Percentiles rank a stretch among this genome's conserved stretches.
Evolutionary conservation across 2,329 filamentous ascomycete species (phyloP).

Genomic region (Leptographium lundbergii): DNA sequence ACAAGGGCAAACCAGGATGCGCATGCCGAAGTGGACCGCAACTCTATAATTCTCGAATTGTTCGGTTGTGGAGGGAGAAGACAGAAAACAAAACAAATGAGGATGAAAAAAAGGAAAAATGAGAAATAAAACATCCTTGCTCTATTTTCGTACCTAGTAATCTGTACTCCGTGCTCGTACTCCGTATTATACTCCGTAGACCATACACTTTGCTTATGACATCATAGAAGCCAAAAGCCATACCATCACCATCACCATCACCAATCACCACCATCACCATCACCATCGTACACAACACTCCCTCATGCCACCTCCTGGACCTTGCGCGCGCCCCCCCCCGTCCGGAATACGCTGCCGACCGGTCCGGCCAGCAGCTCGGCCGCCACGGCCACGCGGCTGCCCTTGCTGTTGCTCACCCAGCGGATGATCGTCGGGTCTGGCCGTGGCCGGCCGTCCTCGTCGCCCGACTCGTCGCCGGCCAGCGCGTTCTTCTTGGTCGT

Average conservation of each 20-base stretch:
- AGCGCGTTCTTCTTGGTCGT: constrained; percentile 40
- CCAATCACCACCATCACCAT: neutral
- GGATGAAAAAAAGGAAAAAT: neutral
- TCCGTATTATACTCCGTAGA: too few relatives aligned
- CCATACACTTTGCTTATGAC: too few relatives aligned
- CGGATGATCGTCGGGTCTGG: constrained; percentile 47
- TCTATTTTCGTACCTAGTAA: too few relatives aligned
- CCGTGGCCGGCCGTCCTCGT: constrained; percentile 25
- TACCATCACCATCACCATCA: too few relatives aligned
- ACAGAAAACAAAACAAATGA: neutral
- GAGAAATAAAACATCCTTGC: neutral
- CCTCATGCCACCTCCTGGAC: constrained; percentile 32
- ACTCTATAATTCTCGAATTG: too few relatives aligned
- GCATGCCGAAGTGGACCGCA: too few relatives aligned
- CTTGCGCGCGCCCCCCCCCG: constrained; percentile 25
- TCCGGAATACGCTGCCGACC: constrained; percentile 43
- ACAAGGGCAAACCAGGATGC: too few relatives aligned
- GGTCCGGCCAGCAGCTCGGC: constrained; percentile 55
- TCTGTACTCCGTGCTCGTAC: too few relatives aligned
- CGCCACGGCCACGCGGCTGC: constrained; percentile 51
- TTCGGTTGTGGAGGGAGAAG: too few relatives aligned
- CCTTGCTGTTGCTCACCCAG: constrained; percentile 57
- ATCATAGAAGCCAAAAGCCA: too few relatives aligned
- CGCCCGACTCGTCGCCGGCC: constrained; percentile 34
- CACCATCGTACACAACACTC: neutral